Conservation (phyloP, 1,139 yeast species). For the Geotrichum macrosporum region DNA sequence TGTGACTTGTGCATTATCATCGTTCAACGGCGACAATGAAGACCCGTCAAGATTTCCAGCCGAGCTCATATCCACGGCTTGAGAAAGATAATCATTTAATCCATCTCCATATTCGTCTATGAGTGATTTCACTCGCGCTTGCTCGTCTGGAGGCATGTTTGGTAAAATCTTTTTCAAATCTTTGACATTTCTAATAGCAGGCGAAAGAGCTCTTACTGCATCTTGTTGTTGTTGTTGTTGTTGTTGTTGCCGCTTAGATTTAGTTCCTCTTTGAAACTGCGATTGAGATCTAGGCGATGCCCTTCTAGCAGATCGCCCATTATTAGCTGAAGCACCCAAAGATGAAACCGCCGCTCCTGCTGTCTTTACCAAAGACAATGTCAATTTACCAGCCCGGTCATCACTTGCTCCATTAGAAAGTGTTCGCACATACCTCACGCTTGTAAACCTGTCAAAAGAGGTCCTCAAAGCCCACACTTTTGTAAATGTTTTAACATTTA, state of each 20-base stretch:
- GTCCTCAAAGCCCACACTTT: background rate
- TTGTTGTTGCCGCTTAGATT: background rate
- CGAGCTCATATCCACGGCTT: constrained; percentile 12
- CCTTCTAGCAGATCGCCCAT: background rate
- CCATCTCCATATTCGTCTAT: constrained; percentile 18
- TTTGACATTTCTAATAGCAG: constrained; percentile 10
- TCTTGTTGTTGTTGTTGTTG: constrained; percentile 1
- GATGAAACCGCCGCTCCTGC: background rate
- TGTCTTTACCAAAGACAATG: background rate
- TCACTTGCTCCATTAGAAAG: constrained; percentile 10
- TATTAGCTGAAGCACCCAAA: background rate
- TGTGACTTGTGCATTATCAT: background rate
- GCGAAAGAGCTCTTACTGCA: background rate
- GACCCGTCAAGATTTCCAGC: constrained; percentile 12
- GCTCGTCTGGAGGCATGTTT: constrained; percentile 17
- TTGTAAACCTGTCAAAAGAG: background rate
- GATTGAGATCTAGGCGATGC: constrained; percentile 4
- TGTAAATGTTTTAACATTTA: background rate
- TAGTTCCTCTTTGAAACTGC: background rate
- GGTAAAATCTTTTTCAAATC: constrained; percentile 17
- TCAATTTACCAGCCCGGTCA: background rate
- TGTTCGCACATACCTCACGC: constrained; percentile 5
- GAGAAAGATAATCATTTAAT: constrained; percentile 10
- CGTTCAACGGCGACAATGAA: background rate
- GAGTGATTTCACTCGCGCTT: constrained; percentile 8